Conservation (phyloP, 2,329 filamentous ascomycete genomes). For the Sporothrix schenckii region DNA sequence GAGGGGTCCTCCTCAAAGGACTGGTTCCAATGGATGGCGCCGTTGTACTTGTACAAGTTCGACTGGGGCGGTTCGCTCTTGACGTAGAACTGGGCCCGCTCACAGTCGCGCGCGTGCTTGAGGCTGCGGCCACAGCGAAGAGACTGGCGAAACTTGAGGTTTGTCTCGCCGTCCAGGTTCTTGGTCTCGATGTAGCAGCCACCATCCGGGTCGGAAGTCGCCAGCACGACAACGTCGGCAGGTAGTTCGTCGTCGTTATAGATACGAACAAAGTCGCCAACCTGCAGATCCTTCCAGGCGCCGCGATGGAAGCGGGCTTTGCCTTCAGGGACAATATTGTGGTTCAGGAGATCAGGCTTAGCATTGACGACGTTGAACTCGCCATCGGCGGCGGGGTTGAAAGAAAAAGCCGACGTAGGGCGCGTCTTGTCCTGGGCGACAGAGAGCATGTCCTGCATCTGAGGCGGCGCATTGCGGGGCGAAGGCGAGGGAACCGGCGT, state of each 20-base stretch:
- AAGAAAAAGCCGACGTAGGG: slow-evolving; percentile 43
- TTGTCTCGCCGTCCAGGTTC: slow-evolving; percentile 96
- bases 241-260: slow-evolving; percentile 97
- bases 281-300: slow-evolving; percentile 91
- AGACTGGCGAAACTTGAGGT: slow-evolving; percentile 91
- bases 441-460: slow-evolving; percentile 44
- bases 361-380: slow-evolving; percentile 48
- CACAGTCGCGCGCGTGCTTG: slow-evolving; percentile 89
- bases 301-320: slow-evolving; percentile 88
- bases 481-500: slow-evolving; percentile 86
- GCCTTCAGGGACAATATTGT: slow-evolving; percentile 63
- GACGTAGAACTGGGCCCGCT: slow-evolving; percentile 81
- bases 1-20: slow-evolving; percentile 62
- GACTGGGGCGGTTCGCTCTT: slow-evolving; percentile 90
- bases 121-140: slow-evolving; percentile 81
- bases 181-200: slow-evolving; percentile 98
- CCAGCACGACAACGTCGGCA: slow-evolving; percentile 87
- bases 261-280: slow-evolving; percentile 93
- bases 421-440: slow-evolving; percentile 45
- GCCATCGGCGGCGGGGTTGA: slow-evolving; percentile 43
- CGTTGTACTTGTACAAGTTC: slow-evolving; percentile 94
- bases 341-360: slow-evolving; percentile 70
- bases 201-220: slow-evolving; percentile 90
- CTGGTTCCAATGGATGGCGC: slow-evolving; percentile 85
- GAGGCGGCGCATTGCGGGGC: slow-evolving; percentile 49